Base-by-base conservation (phyloP, 1,284 basidiomycete genomes). In the Agaricales sp. region DNA sequence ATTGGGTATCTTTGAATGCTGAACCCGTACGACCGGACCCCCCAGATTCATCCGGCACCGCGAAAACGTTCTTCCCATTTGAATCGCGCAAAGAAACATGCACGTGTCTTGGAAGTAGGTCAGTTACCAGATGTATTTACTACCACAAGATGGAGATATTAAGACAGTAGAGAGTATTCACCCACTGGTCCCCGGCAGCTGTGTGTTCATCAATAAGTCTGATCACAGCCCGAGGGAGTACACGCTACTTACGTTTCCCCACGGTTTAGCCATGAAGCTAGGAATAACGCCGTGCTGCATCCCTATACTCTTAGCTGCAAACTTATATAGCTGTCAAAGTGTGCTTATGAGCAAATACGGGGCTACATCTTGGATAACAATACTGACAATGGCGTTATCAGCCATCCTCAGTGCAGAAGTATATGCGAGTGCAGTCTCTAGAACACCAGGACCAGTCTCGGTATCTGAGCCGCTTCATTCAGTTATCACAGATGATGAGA, bases 251-350 rank as follows among this genome's bases (percentile, higher is more conserved):
- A 92, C 91, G 60, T 90, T 82, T 46, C 81, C 84, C 85, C 87
- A 94, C 19, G 94, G 95, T 60, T 97, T 97, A 0, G 95, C 94
- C 95, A 99, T 98, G 65, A 99, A 99, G 51, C 91, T 95, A 0
- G 94, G 94, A 45, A 91, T 76, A 49, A 99, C 76, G 4, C 87
- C 88, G 55, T 87, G 74, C 62, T 87, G 82, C 77, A 96, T 91
- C 0, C 94, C 94, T 2, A 95, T 67, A 54, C 89, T 92, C 70
- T 97, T 97, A 3, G 91, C 89, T 12, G 91, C 67, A 57, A 87
- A 89, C 64, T 99, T 99, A 79, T 92, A 98, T 38, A 98, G 68
- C 39, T 41, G 16, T 20, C 13, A 8, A 41, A 20, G 39, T 41
- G 39, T n/a, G n/a, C n/a, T n/a, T n/a, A n/a, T n/a, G n/a, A n/a